Evolutionary conservation across 2,329 filamentous ascomycete genomes (phyloP).

Genomic region (Penicillium sp.): DNA sequence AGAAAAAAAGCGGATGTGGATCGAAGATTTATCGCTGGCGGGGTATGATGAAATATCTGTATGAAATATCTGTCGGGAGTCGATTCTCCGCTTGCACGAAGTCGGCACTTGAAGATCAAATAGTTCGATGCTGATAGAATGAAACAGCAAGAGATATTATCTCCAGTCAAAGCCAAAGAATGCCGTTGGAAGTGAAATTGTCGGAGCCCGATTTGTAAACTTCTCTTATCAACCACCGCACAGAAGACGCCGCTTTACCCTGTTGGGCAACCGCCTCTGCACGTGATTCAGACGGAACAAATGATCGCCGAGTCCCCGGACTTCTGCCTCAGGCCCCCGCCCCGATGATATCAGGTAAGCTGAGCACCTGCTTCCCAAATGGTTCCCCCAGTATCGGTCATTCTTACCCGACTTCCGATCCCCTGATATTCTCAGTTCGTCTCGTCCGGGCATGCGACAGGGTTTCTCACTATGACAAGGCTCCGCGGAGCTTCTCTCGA

Average conservation of each 20-base stretch:
- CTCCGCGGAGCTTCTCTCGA: slow-evolving; percentile 42
- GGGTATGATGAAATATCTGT: slow-evolving; percentile 15
- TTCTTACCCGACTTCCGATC: neutral
- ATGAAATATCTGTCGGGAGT: slow-evolving; percentile 8
- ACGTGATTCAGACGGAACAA: slow-evolving; percentile 6
- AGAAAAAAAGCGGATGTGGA: slow-evolving; percentile 22
- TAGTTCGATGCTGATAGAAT: neutral
- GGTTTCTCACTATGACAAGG: slow-evolving; percentile 39
- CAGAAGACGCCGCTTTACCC: slow-evolving; percentile 8
- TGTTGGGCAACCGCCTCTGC: neutral
- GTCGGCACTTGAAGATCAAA: neutral
- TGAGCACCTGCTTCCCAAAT: slow-evolving; percentile 3
- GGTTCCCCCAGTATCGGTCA: neutral
- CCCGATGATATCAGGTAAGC: slow-evolving; percentile 26
- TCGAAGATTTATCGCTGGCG: slow-evolving; percentile 22
- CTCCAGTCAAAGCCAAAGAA: neutral
- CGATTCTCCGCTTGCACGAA: slow-evolving; percentile 1
- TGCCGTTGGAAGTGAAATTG: neutral
- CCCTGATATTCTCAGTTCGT: neutral
- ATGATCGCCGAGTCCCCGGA: neutral
- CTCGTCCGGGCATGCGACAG: slow-evolving; percentile 28
- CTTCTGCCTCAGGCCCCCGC: slow-evolving; percentile 15
- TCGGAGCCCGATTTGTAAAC: slow-evolving; percentile 8
- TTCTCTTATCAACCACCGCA: slow-evolving; percentile 10
- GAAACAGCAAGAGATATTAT: neutral